These are phyloP conservation scores for Exophiala bonariae DNA, from an alignment of 2,329 filamentous ascomycete species.

Conservation along the genomic window DNA sequence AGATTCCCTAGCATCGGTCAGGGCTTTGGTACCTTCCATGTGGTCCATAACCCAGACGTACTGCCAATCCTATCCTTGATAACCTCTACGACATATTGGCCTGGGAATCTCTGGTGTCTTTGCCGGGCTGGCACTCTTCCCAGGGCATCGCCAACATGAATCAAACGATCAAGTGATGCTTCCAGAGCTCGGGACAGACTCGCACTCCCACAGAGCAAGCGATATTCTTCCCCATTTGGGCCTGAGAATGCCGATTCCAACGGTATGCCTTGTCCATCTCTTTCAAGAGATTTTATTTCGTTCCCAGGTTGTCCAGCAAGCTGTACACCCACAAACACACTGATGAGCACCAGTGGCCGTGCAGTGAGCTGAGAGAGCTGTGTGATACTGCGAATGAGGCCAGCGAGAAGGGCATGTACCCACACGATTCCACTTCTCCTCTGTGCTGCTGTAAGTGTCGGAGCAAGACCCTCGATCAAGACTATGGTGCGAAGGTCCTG, in stretches of 20 bases:
- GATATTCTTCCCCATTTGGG: constrained; percentile 8
- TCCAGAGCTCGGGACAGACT: constrained; percentile 14
- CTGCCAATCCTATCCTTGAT: constrained; percentile 19
- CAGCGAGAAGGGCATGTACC: constrained; percentile 18
- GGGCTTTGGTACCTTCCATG: too few relatives aligned
- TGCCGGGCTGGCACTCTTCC: not conserved
- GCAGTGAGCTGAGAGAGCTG: constrained; percentile 11
- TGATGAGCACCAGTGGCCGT: constrained; percentile 14
- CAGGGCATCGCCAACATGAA: constrained; percentile 21
- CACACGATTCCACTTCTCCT: constrained; percentile 20
- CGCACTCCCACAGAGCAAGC: constrained; percentile 12
- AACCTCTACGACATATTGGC: constrained; percentile 18
- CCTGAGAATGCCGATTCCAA: constrained; percentile 18
- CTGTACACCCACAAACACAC: constrained; percentile 8
- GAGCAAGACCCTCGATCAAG: constrained; percentile 16
- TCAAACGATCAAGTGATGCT: constrained; percentile 14
- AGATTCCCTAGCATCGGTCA: too few relatives aligned
- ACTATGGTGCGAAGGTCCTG: constrained; percentile 5
- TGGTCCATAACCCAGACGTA: constrained; percentile 16
- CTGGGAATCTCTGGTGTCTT: not conserved
- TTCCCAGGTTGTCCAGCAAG: not conserved
- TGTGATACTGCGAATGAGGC: constrained; percentile 14
- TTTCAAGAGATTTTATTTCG: not conserved
- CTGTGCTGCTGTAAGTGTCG: constrained; percentile 13
- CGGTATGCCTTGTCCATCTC: constrained; percentile 3